A percentile compares a stretch with the other conserved stretches of the same genome.
These are phyloP conservation scores for Chytriomyces confervae DNA, from an alignment of 192 early-diverging fungal species.

Conservation along the genomic window DNA sequence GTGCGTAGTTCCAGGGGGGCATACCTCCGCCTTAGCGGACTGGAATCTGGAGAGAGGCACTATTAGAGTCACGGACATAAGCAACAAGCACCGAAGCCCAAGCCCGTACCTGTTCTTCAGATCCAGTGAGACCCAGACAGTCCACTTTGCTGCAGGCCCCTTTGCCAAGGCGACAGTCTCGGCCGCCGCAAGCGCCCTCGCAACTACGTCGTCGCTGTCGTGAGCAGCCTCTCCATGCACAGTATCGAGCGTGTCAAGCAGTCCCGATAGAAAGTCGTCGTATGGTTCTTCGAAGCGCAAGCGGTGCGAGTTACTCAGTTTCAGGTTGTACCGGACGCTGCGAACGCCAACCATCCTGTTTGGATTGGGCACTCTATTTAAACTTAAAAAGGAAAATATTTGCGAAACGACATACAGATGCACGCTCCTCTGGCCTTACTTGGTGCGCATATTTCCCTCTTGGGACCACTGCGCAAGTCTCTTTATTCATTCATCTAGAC, in stretches of 20 bases:
- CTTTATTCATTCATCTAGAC: not conserved
- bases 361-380: not conserved
- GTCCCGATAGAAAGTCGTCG: slow-evolving; percentile 12
- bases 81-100: not conserved
- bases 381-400: not conserved
- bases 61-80: not conserved
- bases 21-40: slow-evolving; percentile 4
- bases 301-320: slow-evolving; percentile 7
- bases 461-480: not conserved
- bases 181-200: not conserved
- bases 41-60: slow-evolving; percentile 21
- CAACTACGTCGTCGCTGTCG: not conserved
- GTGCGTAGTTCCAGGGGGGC: slow-evolving; percentile 13
- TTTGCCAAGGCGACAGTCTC: not conserved
- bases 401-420: no score
- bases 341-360: slow-evolving; percentile 1
- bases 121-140: slow-evolving; percentile 22
- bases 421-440: no score
- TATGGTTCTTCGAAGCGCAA: slow-evolving; percentile 5
- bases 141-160: slow-evolving; percentile 26
- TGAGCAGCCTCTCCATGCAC: not conserved
- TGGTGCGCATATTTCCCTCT: not conserved
- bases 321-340: slow-evolving; percentile 23
- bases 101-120: slow-evolving; percentile 24
- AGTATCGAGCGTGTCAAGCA: slow-evolving; percentile 6